Evolutionary conservation across 495 filamentous ascomycete species (phyloP), one percentile per base, ranked within the genome.

Genomic region (Daldinia loculata): DNA sequence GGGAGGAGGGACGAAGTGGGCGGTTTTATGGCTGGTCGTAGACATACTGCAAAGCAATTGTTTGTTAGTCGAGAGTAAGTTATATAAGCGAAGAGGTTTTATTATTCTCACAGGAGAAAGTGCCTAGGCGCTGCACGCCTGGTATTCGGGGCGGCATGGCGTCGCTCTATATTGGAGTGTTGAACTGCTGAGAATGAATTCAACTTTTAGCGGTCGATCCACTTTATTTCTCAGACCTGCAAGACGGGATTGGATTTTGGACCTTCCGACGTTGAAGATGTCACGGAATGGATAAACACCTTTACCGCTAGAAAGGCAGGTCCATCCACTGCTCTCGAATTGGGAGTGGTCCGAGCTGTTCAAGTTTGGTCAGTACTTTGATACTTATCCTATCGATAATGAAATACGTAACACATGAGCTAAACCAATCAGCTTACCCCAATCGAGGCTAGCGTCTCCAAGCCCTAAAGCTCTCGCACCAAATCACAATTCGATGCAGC

Each of bases 131-230:
- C 75, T 89, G 83, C 65, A 87, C 82, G 63, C 86, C 72, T 61
- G 88, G 83, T 83, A 94, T 84, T 84, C 92, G 89, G 26, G 90
- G 91, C 74, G 93, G 88, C 92, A 95, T 95, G 56, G 66, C 83
- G 80, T 69, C 30, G 53, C 74, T 64, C 74, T 64, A 74, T 57
- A 19, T 30, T 19, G 51, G 36, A 52, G 32, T 24, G 27, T 52
- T 69, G 67, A 68, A 45, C 61, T 72, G 43, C 14, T 48, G 26
- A 30, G 55, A 50, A 24, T 61, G 32, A 53, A 57, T 57, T 61
- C 36, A 67, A 60, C 56, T 69, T 67, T 75, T 61, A 72, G 65
- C 65, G 56, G 32, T 24, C 29, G 70, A 56, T 59, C 70, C 65
- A 69, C 70, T 73, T 61, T 39, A 50, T 43, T 55, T 27, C 12